Evolutionary conservation across 768 basidiomycete genomes (phyloP).

Genomic region (Xerocomus potaroensis): DNA sequence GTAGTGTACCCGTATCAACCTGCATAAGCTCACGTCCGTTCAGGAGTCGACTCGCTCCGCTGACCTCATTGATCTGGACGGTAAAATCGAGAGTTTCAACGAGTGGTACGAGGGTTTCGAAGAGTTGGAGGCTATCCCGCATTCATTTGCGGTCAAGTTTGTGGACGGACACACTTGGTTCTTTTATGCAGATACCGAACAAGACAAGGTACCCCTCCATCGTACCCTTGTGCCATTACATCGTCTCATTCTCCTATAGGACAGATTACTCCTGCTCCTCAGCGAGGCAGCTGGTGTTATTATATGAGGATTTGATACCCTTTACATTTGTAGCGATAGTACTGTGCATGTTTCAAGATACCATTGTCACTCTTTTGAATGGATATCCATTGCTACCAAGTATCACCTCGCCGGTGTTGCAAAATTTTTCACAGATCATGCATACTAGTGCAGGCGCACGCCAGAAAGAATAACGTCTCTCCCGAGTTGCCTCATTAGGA

Average conservation of each 20-base stretch:
- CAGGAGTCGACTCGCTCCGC: conserved; percentile 30
- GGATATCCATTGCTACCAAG: neutral
- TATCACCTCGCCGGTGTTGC: no score
- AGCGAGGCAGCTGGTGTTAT: conserved; percentile 30
- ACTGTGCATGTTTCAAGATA: conserved; percentile 8
- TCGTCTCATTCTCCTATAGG: conserved; percentile 14
- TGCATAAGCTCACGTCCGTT: conserved; percentile 2
- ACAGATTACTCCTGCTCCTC: conserved; percentile 25
- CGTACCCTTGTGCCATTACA: neutral
- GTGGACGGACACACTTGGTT: conserved; percentile 48
- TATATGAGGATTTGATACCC: conserved; percentile 18
- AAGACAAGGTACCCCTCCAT: conserved; percentile 48
- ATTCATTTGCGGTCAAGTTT: conserved; percentile 66
- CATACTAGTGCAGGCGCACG: no score
- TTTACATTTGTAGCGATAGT: conserved; percentile 17
- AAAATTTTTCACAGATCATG: no score
- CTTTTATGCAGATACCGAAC: conserved; percentile 58
- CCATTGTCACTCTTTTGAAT: conserved; percentile 8
- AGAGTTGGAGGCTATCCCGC: conserved; percentile 58
- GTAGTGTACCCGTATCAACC: neutral
- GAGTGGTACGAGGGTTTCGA: conserved; percentile 71
- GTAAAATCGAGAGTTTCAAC: conserved; percentile 42
- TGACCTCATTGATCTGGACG: conserved; percentile 42
- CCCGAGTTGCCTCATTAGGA: no score
- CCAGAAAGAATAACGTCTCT: no score